Evolutionary conservation across 2,329 filamentous ascomycete genomes (phyloP).

Genomic region (Epichloe glyceriae): DNA sequence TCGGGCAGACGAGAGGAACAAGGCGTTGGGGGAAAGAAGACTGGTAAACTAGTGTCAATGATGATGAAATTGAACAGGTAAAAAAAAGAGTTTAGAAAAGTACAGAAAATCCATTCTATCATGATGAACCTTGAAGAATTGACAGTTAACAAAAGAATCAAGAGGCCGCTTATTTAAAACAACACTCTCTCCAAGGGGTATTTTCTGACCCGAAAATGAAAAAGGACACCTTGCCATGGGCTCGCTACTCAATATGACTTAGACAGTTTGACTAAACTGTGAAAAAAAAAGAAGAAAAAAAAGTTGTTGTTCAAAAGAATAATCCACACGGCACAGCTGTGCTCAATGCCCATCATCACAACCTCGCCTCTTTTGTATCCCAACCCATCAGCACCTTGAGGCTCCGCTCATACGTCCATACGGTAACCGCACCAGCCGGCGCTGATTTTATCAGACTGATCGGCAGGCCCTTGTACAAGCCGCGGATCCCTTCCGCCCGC

Average conservation of each 20-base stretch:
- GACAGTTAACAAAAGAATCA: background rate
- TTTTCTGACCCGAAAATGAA: background rate
- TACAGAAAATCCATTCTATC: too few relatives aligned
- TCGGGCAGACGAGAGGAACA: slow-evolving; percentile 51
- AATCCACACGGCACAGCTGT: background rate
- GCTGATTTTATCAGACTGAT: slow-evolving; percentile 89
- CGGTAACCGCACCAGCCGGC: slow-evolving; percentile 80
- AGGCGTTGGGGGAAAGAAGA: slow-evolving; percentile 3
- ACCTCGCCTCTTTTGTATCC: slow-evolving; percentile 17
- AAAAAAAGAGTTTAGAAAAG: background rate
- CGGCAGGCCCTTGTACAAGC: slow-evolving; percentile 75
- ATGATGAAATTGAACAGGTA: background rate
- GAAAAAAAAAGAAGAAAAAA: background rate
- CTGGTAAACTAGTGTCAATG: background rate
- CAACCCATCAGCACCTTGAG: slow-evolving; percentile 43
- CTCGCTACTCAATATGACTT: slow-evolving; percentile 1
- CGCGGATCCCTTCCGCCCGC: slow-evolving; percentile 58
- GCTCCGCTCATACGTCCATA: slow-evolving; percentile 84
- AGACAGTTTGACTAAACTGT: background rate
- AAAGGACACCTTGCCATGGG: background rate
- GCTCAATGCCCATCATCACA: slow-evolving; percentile 8
- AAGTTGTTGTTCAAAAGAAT: background rate
- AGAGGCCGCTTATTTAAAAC: too few relatives aligned
- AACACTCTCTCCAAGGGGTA: too few relatives aligned
- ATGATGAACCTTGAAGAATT: too few relatives aligned